These are phyloP conservation scores for Claviceps humidiphila DNA, from an alignment of 2,329 filamentous ascomycete species.

Conservation along the genomic window DNA sequence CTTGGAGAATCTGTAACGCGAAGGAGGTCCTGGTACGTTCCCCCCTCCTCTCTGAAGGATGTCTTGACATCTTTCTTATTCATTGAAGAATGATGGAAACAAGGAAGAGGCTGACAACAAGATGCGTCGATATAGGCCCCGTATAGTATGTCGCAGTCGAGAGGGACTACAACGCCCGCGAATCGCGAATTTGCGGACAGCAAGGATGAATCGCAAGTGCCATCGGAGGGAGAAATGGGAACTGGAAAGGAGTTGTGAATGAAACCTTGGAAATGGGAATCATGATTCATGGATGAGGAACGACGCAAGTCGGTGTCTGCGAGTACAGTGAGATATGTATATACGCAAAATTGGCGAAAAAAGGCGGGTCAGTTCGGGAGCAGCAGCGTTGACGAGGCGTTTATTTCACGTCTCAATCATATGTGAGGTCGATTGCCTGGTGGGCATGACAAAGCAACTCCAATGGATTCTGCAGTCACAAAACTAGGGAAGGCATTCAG, in stretches of 20 bases:
- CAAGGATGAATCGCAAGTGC: slow-evolving; percentile 7
- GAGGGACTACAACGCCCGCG: slow-evolving; percentile 47
- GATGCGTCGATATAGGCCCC: slow-evolving; percentile 38
- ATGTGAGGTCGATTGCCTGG: no score
- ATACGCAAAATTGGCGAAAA: no score
- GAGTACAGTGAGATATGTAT: no score
- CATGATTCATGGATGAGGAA: no score
- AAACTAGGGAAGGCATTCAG: no score
- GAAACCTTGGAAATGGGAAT: no score
- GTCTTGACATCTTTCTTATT: background rate
- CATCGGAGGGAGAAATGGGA: background rate
- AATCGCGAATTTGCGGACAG: slow-evolving; percentile 24
- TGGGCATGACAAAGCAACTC: no score
- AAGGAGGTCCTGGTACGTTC: slow-evolving; percentile 78
- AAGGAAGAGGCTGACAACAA: background rate
- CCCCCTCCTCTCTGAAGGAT: background rate
- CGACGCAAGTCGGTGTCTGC: no score
- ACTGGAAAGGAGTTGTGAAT: background rate
- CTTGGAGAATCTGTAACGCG: slow-evolving; percentile 90
- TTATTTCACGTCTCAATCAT: no score
- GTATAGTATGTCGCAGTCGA: slow-evolving; percentile 57
- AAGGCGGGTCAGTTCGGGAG: no score
- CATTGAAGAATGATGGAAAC: background rate
- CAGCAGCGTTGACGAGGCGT: no score
- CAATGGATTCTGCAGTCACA: no score